A percentile compares a stretch with the other conserved stretches of the same genome.
Conservation (phyloP, 371 early-diverging fungal genomes). For the Lichtheimia ornata region DNA sequence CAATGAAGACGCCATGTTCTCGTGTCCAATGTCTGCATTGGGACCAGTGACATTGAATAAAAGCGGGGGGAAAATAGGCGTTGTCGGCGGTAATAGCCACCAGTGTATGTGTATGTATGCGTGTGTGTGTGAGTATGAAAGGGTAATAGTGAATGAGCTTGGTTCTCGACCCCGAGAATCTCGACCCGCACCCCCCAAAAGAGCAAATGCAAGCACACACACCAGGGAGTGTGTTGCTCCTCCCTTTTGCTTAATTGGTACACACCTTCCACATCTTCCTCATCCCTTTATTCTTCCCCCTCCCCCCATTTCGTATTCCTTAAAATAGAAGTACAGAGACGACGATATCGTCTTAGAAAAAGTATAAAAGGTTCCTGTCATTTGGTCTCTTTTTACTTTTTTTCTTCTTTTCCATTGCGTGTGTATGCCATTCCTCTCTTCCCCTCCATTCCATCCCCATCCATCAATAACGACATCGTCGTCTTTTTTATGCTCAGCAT, state of each 20-base stretch:
- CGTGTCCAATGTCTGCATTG: neutral
- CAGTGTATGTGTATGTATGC: neutral
- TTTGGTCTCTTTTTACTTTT: neutral
- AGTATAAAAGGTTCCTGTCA: constrained; percentile 9
- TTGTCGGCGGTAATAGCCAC: neutral
- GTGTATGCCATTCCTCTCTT: constrained; percentile 1
- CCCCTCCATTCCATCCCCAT: neutral
- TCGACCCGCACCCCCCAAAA: neutral
- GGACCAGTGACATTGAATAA: neutral
- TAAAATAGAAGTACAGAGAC: neutral
- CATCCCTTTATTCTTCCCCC: no score
- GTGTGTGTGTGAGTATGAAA: no score
- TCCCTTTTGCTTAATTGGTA: neutral
- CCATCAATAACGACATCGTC: neutral
- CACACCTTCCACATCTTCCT: neutral
- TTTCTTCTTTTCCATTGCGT: constrained; percentile 5
- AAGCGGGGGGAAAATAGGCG: neutral
- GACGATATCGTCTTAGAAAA: neutral
- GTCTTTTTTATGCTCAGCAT: neutral
- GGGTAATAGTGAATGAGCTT: constrained; percentile 2
- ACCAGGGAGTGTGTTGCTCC: neutral
- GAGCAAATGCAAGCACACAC: neutral
- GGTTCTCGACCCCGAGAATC: neutral
- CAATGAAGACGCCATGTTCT: neutral
- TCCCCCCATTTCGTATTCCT: neutral